Base-by-base conservation (phyloP, 352 stramenopile genomes). In the Phytophthora multivora region DNA sequence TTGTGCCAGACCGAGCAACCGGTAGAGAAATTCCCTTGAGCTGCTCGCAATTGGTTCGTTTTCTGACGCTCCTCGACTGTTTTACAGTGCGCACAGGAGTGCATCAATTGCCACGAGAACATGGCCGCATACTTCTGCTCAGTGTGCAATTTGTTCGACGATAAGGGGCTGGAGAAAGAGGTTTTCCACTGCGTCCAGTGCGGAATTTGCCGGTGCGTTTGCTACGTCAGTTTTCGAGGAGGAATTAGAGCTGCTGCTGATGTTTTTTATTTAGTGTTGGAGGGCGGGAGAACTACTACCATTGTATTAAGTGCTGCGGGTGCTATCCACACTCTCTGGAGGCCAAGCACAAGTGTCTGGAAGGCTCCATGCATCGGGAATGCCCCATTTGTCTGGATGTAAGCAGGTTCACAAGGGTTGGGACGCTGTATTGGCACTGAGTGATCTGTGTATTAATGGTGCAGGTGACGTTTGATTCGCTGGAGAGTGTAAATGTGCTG, bases 371-470 rank as follows among this genome's bases (percentile, higher is more conserved):
- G 85, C 80, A 90, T 59, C 81, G 80, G 50, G 81, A 92, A 55
- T 94, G 85, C 45, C 79, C 83, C 36, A 91, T 94, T 69, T 94
- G 85, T 58, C 72, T 92, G 26, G 81, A 94, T 56, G 83, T 88
- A 51, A 42, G 63, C 51, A 5, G 25, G 10, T 23, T 11, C 13
- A 15, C 13, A 7, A 12, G n/a, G 6, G 6, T 30, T 31, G 12
- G 18, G 13, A 39, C 2, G 7, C 9, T 40, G 11, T 53, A 16
- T 23, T 61, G 33, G 18, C 51, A 41, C 12, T 56, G 35, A 13
- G 2, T 51, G 46, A 19, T 31, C 3, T 59, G 26, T 40, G 36
- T 2, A 15, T 30, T 51, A n/a, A 19, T 58, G 39, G 5, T 59
- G 30, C 39, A 88, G 79, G 72, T 88, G 41, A 89, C 80, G 30